A percentile compares a stretch with the other conserved stretches of the same genome.
phyloP scores from a whole-genome alignment of 768 basidiomycete genomes.

The Tylopilus rubrobrunneus region DNA sequence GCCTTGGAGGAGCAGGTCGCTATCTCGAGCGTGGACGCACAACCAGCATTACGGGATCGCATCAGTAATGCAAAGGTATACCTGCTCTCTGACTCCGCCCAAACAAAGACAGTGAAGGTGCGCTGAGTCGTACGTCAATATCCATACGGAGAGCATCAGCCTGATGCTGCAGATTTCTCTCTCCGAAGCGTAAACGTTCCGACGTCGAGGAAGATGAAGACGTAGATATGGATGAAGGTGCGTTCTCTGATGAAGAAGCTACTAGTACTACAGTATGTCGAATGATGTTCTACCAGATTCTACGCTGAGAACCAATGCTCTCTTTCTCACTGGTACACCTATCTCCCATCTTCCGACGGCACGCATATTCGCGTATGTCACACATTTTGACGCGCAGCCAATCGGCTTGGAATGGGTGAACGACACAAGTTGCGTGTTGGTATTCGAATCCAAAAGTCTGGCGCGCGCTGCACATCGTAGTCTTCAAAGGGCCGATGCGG shows the following conservation, averaged over 20 bases:
- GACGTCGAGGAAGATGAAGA: slow-evolving; percentile 35
- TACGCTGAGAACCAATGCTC: slow-evolving; percentile 56
- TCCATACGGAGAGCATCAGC: slow-evolving; percentile 33
- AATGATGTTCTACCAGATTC: slow-evolving; percentile 35
- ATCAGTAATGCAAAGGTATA: slow-evolving; percentile 76
- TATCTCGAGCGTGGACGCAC: slow-evolving; percentile 27
- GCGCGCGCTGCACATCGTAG: slow-evolving; percentile 50
- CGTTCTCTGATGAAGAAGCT: slow-evolving; percentile 15
- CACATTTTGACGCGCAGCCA: slow-evolving; percentile 70
- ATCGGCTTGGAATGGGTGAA: slow-evolving; percentile 84
- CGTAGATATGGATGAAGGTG: slow-evolving; percentile 32
- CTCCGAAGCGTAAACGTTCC: slow-evolving; percentile 46
- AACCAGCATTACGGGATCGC: slow-evolving; percentile 50
- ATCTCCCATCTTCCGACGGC: slow-evolving; percentile 73
- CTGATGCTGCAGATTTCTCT: slow-evolving; percentile 41
- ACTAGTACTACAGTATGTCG: background rate
- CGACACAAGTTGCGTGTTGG: slow-evolving; percentile 76
- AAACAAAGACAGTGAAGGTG: slow-evolving; percentile 67
- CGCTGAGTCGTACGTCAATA: slow-evolving; percentile 44
- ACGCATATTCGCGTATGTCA: slow-evolving; percentile 77
- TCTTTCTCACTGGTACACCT: slow-evolving; percentile 69
- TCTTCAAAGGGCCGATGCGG: slow-evolving; percentile 49
- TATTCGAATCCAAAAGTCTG: slow-evolving; percentile 55
- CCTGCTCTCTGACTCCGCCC: slow-evolving; percentile 64
- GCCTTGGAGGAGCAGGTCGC: slow-evolving; percentile 31